Conservation (phyloP, 768 basidiomycete species). For the Cantharellus anzutake region DNA sequence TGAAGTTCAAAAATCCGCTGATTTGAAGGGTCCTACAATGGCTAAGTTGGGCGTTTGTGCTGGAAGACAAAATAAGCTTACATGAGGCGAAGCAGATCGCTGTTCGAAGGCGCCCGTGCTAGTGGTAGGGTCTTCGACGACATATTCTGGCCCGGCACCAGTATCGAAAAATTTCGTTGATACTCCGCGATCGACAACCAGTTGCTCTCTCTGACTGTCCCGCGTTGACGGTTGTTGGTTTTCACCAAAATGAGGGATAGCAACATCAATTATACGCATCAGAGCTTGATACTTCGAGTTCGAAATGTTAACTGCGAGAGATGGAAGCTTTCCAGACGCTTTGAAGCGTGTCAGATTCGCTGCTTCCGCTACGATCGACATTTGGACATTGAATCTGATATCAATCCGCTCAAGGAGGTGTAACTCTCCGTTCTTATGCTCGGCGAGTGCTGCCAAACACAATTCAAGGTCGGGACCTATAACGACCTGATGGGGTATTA, state of each 20-base stretch:
- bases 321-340: slow-evolving; percentile 72
- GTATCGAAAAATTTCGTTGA: slow-evolving; percentile 34
- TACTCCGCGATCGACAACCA: neutral
- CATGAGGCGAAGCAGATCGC: neutral
- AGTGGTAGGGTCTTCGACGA: neutral
- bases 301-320: slow-evolving; percentile 74
- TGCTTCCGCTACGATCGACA: slow-evolving; percentile 76
- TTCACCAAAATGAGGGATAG: slow-evolving; percentile 62
- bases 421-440: slow-evolving; percentile 34
- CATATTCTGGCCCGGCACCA: neutral
- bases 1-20: slow-evolving; percentile 63
- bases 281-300: slow-evolving; percentile 81
- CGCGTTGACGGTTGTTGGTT: slow-evolving; percentile 13
- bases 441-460: slow-evolving; percentile 61
- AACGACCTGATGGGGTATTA: slow-evolving; percentile 40
- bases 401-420: slow-evolving; percentile 87
- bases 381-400: slow-evolving; percentile 75
- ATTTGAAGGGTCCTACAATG: neutral
- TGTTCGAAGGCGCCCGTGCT: neutral
- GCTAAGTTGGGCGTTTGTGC: neutral
- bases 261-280: slow-evolving; percentile 82
- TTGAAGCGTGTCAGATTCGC: slow-evolving; percentile 76
- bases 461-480: slow-evolving; percentile 68
- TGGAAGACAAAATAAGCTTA: neutral
- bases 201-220: neutral